Evolutionary conservation across 2,329 filamentous ascomycete species (phyloP).

Genomic region (Botryotinia narcissicola): DNA sequence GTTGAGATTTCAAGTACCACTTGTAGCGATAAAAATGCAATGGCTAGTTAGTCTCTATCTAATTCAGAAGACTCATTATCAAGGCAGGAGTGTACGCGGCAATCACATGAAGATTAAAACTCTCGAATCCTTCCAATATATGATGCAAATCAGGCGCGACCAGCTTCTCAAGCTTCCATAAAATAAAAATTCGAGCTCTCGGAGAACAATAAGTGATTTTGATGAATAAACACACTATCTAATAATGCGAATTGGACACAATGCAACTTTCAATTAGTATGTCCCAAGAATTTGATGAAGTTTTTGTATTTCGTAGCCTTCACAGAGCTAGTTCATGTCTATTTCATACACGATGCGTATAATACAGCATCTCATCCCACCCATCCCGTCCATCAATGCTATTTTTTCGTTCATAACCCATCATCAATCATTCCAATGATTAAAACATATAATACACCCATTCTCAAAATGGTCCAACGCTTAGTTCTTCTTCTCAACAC

Average conservation of each 20-base stretch:
- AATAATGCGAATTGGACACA: not conserved
- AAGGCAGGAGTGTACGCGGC: not conserved
- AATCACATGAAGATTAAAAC: not conserved
- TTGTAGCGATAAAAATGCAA: not conserved
- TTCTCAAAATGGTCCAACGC: not conserved
- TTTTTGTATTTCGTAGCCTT: not conserved
- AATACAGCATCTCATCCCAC: not conserved
- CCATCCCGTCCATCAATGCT: not conserved
- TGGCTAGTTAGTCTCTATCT: not conserved
- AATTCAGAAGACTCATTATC: not conserved
- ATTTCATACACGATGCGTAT: not conserved
- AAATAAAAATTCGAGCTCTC: not conserved
- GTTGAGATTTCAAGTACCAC: too few relatives aligned
- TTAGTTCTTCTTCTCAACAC: constrained; percentile 46
- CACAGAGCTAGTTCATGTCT: not conserved
- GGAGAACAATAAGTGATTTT: not conserved
- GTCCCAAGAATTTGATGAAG: not conserved
- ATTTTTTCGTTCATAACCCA: not conserved
- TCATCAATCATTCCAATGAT: constrained; percentile 4
- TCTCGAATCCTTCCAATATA: not conserved
- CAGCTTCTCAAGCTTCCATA: not conserved
- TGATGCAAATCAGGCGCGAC: not conserved
- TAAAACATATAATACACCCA: not conserved
- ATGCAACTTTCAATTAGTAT: too few relatives aligned
- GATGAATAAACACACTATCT: not conserved